Evolutionary conservation across 2,329 filamentous ascomycete species (phyloP).

Genomic region (Cladosporium velox): DNA sequence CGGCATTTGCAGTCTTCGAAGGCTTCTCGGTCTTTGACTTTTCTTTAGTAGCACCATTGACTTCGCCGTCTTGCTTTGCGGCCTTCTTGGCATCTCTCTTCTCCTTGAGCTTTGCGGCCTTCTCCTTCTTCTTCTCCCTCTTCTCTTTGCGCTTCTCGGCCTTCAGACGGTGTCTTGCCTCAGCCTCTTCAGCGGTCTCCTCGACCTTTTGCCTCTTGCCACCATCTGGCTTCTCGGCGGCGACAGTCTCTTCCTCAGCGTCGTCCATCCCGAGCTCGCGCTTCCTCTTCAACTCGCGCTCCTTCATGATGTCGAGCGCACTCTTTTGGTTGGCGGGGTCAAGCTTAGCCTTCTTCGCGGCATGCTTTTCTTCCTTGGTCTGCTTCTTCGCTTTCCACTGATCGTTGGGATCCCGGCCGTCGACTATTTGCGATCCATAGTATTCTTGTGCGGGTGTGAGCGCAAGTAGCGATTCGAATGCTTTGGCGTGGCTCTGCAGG

Average conservation of each 20-base stretch:
- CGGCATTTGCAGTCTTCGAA: constrained; percentile 28
- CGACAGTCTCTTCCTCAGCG: constrained; percentile 38
- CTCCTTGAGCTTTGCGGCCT: constrained; percentile 47
- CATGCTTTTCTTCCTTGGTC: constrained; percentile 82
- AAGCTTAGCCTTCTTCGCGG: constrained; percentile 83
- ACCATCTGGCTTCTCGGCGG: constrained; percentile 42
- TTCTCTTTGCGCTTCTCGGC: constrained; percentile 33
- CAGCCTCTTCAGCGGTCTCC: constrained; percentile 30
- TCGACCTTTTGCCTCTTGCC: constrained; percentile 49
- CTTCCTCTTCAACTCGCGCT: constrained; percentile 75
- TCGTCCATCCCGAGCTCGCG: constrained; percentile 62
- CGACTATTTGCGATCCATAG: constrained; percentile 54
- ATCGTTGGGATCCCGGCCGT: constrained; percentile 76
- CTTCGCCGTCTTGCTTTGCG: constrained; percentile 42
- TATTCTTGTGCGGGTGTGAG: constrained; percentile 89
- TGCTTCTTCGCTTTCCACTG: constrained; percentile 97
- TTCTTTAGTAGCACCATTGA: constrained; percentile 43
- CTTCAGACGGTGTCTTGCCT: constrained; percentile 27
- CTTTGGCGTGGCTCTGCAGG: constrained; percentile 63
- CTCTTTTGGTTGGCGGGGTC: constrained; percentile 89
- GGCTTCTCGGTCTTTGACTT: constrained; percentile 44
- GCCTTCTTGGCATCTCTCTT: constrained; percentile 50
- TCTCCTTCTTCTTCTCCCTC: constrained; percentile 35
- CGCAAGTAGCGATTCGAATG: constrained; percentile 83
- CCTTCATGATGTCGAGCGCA: constrained; percentile 90